Evolutionary conservation across 331 rosid genomes (phyloP), one percentile per base, ranked within the genome.

Genomic region (Rosa hybrid): DNA sequence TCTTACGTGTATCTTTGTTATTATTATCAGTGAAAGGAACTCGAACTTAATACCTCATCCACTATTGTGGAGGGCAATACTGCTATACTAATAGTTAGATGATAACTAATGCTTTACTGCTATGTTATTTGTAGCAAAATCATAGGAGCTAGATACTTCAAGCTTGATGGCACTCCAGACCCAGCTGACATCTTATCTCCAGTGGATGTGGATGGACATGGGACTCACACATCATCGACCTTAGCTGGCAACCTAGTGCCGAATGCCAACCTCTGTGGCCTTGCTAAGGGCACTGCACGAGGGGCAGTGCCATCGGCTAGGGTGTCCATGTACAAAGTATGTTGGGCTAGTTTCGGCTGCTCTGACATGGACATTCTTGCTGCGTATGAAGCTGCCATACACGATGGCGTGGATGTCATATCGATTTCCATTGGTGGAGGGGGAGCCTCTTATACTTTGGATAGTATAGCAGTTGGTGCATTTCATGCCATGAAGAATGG

Each of bases 321-420:
- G 77, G 76, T 95, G 68, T 95, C 99, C 75, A 76, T 87, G 81
- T 95, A 95, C 92, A 92, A 95, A 83, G 94, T 95, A 4, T 95
- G 99, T 48, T 95, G 99, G 99, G 59, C 3, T 20, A 72, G 70
- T 57, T 51, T 8, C 8, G 97, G 92, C 57, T 95, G 99, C 79
- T 12, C 96, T 0, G 98, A 95, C 84, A 93, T 95, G 90, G 98
- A 95, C 80, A 81, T 95, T 77, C 88, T 95, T 8, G 98, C 98
- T 0, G 98, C 91, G 46, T 95, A 88, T 76, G 99, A 95, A 25
- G 92, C 98, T 12, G 99, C 99, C 56, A 89, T 91, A 73, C 83
- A 87, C 1, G 99, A 95, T 38, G 98, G 99, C 0, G 99, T 89
- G 7, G 97, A 95, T 87, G 90, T 95, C 74, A 93, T 95, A 82